Evolutionary conservation across 352 stramenopile species (phyloP).

Genomic region (Hyaloperonospora brassicae): DNA sequence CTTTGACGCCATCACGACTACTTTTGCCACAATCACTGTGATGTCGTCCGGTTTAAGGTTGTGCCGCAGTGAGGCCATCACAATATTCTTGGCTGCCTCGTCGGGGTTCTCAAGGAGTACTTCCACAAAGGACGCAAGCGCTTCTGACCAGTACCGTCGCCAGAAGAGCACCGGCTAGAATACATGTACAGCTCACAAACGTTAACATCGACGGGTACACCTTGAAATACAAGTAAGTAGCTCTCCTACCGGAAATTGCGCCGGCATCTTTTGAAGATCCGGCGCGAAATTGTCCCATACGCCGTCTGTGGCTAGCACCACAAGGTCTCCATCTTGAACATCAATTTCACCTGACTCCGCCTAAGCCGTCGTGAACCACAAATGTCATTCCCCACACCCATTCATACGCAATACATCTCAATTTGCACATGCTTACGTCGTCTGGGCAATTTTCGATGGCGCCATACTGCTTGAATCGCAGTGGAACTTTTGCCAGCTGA

Average conservation of each 20-base stretch:
- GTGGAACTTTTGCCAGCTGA: slow-evolving; percentile 68
- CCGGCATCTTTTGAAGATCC: slow-evolving; percentile 35
- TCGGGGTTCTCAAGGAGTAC: slow-evolving; percentile 39
- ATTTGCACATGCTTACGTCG: slow-evolving; percentile 38
- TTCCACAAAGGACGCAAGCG: slow-evolving; percentile 50
- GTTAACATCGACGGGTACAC: slow-evolving; percentile 5
- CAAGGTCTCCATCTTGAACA: slow-evolving; percentile 65
- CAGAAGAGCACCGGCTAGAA: slow-evolving; percentile 51
- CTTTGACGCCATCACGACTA: slow-evolving; percentile 46
- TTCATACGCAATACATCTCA: not conserved
- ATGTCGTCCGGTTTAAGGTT: slow-evolving; percentile 82
- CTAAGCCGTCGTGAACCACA: slow-evolving; percentile 18
- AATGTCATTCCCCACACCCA: not conserved
- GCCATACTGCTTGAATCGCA: slow-evolving; percentile 64
- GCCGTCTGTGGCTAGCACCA: slow-evolving; percentile 72
- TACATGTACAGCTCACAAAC: slow-evolving; percentile 6
- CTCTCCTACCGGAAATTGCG: slow-evolving; percentile 48
- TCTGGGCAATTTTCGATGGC: slow-evolving; percentile 70
- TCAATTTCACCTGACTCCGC: slow-evolving; percentile 62
- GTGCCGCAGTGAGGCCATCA: slow-evolving; percentile 60
- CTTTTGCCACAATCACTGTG: slow-evolving; percentile 69
- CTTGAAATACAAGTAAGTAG: not conserved
- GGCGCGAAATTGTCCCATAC: slow-evolving; percentile 78
- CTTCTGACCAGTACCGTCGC: slow-evolving; percentile 51
- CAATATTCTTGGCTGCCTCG: slow-evolving; percentile 54